A percentile compares a stretch with the other conserved stretches of the same genome.
These are phyloP conservation scores for Aspergillus sp. DNA, from an alignment of 2,329 filamentous ascomycete genomes.

Conservation along the genomic window DNA sequence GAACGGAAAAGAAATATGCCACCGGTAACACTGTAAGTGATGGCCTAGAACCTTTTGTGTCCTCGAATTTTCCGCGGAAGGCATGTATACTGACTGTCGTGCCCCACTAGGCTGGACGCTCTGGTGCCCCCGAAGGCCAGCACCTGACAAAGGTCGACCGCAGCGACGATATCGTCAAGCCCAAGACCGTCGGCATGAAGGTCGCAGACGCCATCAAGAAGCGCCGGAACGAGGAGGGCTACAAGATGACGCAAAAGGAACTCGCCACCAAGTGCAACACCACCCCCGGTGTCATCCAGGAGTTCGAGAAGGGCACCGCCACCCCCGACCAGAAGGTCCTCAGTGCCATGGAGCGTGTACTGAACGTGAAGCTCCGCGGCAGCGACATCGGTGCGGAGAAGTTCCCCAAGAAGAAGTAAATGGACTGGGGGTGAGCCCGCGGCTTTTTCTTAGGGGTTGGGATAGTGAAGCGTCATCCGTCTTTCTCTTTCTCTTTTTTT, in stretches of 20 bases:
- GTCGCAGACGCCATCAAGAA: conserved; percentile 82
- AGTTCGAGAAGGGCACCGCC: conserved; percentile 80
- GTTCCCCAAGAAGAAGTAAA: conserved; percentile 71
- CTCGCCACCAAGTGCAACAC: conserved; percentile 87
- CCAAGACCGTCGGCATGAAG: conserved; percentile 79
- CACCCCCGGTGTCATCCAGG: conserved; percentile 73
- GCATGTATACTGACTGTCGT: background rate
- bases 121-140: conserved; percentile 72
- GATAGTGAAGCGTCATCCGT: conserved; percentile 7
- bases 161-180: conserved; percentile 95
- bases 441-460: conserved; percentile 23
- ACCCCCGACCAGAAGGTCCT: conserved; percentile 82
- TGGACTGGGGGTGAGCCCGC: conserved; percentile 25
- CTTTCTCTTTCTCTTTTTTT: conserved; percentile 8
- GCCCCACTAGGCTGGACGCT: conserved; percentile 37
- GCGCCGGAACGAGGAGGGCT: conserved; percentile 75
- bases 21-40: conserved; percentile 74
- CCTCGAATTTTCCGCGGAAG: background rate
- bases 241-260: conserved; percentile 94
- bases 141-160: conserved; percentile 97
- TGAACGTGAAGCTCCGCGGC: conserved; percentile 86
- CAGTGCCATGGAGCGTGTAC: conserved; percentile 72
- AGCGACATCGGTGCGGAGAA: conserved; percentile 80
- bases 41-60: background rate
- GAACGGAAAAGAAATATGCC: conserved; percentile 88